Evolutionary conservation across 768 basidiomycete species (phyloP).

Genomic region (Mycena galopus): DNA sequence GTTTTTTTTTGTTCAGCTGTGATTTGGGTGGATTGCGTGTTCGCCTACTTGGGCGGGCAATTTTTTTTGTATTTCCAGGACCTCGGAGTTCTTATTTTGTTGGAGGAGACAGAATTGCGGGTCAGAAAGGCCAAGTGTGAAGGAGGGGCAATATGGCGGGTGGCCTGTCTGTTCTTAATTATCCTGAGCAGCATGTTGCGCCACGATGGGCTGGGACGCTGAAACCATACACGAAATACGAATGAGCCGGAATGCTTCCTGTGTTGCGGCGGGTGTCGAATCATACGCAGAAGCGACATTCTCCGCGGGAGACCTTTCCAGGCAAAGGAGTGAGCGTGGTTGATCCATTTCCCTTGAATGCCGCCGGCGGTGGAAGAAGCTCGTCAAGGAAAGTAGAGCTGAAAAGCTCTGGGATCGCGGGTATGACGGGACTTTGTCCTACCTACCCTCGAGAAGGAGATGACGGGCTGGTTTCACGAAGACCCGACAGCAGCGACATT

Average conservation of each 20-base stretch:
- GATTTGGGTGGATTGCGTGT: too few relatives aligned
- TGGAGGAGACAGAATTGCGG: too few relatives aligned
- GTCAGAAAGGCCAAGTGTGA: too few relatives aligned
- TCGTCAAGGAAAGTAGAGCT: slow-evolving; percentile 68
- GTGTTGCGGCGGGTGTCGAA: slow-evolving; percentile 63
- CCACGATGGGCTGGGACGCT: too few relatives aligned
- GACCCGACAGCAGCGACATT: background rate
- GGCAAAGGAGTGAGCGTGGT: background rate
- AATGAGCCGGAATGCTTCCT: slow-evolving; percentile 81
- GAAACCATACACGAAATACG: too few relatives aligned
- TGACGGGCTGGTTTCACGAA: background rate
- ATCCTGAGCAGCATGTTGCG: too few relatives aligned
- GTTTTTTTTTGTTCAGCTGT: too few relatives aligned
- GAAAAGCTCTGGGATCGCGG: slow-evolving; percentile 70
- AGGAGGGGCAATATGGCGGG: too few relatives aligned
- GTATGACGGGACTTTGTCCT: slow-evolving; percentile 50
- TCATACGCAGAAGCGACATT: slow-evolving; percentile 65
- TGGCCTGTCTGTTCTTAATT: too few relatives aligned
- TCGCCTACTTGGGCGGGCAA: too few relatives aligned
- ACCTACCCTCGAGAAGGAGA: background rate
- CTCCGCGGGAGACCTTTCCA: slow-evolving; percentile 52
- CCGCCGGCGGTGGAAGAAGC: slow-evolving; percentile 57
- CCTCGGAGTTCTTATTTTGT: too few relatives aligned
- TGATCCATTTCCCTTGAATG: background rate
- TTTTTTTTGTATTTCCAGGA: too few relatives aligned